Percentiles rank a stretch among this genome's conserved stretches.
Evolutionary conservation across 208 protist species (phyloP).

Genomic region (Hexamita inflata): DNA sequence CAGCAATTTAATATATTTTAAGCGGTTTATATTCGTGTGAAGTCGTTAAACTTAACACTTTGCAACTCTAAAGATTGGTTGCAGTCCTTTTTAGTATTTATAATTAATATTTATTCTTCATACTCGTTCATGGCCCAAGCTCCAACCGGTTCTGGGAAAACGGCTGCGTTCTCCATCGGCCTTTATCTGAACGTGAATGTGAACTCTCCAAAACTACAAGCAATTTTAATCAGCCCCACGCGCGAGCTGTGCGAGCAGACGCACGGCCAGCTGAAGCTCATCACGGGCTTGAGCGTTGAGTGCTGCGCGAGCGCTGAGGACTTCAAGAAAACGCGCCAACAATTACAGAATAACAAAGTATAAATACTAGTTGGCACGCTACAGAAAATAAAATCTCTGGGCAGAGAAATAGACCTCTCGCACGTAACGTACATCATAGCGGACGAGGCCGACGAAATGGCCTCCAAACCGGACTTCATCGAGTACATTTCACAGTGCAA

Average conservation of each 20-base stretch:
- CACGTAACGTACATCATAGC: background rate
- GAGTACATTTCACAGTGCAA: background rate
- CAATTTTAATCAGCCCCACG: background rate
- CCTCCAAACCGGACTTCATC: too few relatives aligned
- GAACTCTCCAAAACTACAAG: background rate
- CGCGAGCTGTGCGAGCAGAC: slow-evolving; percentile 3
- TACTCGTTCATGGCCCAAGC: background rate
- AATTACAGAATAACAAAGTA: background rate
- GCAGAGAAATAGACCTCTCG: background rate
- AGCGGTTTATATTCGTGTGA: too few relatives aligned
- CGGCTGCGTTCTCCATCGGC: background rate
- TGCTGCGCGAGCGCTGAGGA: background rate
- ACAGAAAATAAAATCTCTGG: background rate
- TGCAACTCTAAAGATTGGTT: too few relatives aligned
- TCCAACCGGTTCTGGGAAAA: slow-evolving; percentile 4
- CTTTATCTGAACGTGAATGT: background rate
- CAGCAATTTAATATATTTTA: too few relatives aligned
- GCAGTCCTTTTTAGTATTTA: too few relatives aligned
- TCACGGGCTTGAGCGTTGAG: background rate
- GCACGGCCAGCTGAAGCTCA: background rate
- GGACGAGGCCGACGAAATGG: too few relatives aligned
- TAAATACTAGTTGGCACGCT: background rate
- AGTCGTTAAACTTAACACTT: too few relatives aligned
- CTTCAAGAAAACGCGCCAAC: background rate
- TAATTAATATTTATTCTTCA: too few relatives aligned